Evolutionary conservation across 2,329 filamentous ascomycete genomes (phyloP), one percentile per base, ranked within the genome.

Genomic region (Fusarium oligoseptatum): DNA sequence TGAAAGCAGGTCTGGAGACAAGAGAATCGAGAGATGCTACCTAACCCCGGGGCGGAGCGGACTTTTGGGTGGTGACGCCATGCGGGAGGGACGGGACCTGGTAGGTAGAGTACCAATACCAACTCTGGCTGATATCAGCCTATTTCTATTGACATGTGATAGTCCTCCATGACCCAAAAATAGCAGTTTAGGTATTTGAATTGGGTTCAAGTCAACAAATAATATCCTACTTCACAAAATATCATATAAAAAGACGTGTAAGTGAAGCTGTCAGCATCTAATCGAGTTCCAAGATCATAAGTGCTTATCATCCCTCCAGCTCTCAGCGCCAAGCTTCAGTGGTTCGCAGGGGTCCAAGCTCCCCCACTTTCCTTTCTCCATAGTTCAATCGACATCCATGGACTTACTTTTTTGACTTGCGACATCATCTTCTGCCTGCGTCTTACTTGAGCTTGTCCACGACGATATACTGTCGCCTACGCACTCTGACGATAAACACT

Each of bases 371-470:
- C 37, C 50, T 34, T 43, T 39, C 71, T 58, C 71, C 71, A 60
- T 67, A 72, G 41, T 66, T 32, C 3, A 11, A 11, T n/a, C 68
- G 32, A 29, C 37, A 14, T n/a, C 58, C 12, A 17, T 32, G 29
- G 27, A 15, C 32, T 27, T 52, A 15, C 32, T 27, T 52, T 65
- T 60, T 68, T 52, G 68, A 74, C 72, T 75, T 74, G 72, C 72
- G 72, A 74, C 72, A 69, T 61, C 72, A 52, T 72, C 68, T 52
- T 75, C 72, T 74, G 72, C 72, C 72, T 74, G 60, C 55, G 45
- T 63, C 68, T 48, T 29, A 72, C 60, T 20, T 61, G 39, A 68
- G 22, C 41, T 64, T 22, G 52, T 69, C 66, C 68, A 74, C 72
- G 55, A 70, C 61, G 60, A 64, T 60, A 60, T 58, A 45, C 43